Conservation (phyloP, 2,329 filamentous ascomycete genomes). For the Aspergillus latus region DNA sequence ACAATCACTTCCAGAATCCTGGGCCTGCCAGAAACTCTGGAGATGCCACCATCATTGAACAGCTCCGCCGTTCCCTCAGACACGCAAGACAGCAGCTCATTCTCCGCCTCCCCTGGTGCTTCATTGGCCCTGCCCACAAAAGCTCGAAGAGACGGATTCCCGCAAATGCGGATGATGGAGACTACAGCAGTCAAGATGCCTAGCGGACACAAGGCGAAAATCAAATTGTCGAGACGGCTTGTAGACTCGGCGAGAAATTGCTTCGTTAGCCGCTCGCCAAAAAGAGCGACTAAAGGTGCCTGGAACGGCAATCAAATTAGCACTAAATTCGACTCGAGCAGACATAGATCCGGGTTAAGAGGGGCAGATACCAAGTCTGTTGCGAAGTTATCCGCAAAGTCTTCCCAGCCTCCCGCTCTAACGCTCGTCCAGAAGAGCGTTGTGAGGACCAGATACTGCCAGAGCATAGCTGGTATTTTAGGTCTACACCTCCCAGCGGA, state of each 20-base stretch:
- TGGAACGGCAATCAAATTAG: constrained; percentile 9
- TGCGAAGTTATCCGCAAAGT: constrained; percentile 42
- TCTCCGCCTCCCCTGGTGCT: constrained; percentile 41
- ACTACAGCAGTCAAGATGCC: constrained; percentile 49
- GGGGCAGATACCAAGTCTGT: constrained; percentile 35
- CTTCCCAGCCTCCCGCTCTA: constrained; percentile 35
- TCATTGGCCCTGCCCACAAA: constrained; percentile 50
- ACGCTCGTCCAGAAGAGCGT: constrained; percentile 22
- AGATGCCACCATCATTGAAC: constrained; percentile 45
- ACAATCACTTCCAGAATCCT: constrained; percentile 39
- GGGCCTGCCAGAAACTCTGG: constrained; percentile 37
- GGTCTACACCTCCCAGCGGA: neutral
- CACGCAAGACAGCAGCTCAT: constrained; percentile 49
- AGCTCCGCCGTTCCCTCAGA: constrained; percentile 49
- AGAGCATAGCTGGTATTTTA: constrained; percentile 5
- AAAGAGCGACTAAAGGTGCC: constrained; percentile 42
- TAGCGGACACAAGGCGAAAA: constrained; percentile 50
- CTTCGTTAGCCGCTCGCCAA: constrained; percentile 50
- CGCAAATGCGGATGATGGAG: constrained; percentile 48
- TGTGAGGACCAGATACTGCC: constrained; percentile 12
- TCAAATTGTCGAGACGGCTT: constrained; percentile 44
- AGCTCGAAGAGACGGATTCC: constrained; percentile 44
- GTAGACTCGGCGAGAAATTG: constrained; percentile 51
- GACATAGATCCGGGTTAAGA: neutral
- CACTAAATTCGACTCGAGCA: neutral